Percentiles rank a stretch among this genome's conserved stretches.
Conservation (phyloP, 1,284 basidiomycete species). For the Meira nashicola region DNA sequence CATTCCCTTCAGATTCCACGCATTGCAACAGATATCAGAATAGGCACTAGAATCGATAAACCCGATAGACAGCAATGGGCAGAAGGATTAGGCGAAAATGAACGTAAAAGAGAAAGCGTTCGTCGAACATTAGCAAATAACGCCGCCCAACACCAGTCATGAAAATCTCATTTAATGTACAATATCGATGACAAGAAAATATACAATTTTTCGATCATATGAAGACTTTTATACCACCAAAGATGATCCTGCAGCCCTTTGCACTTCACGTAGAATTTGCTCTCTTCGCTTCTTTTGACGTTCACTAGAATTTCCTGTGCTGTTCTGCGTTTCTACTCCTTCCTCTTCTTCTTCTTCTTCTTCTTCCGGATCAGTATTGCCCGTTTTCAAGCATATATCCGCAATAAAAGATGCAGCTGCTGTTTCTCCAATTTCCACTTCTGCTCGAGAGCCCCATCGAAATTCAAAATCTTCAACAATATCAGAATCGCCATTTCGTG, state of each 20-base stretch:
- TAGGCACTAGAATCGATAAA: constrained; percentile 43
- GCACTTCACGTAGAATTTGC: too few species aligned
- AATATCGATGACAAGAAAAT: too few species aligned
- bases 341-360: neutral
- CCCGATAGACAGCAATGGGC: constrained; percentile 17
- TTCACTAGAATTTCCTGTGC: neutral
- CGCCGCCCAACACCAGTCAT: too few species aligned
- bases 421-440: constrained; percentile 47
- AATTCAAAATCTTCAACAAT: constrained; percentile 44
- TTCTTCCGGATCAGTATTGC: neutral
- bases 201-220: too few species aligned
- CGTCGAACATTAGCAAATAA: constrained; percentile 6
- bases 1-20: constrained; percentile 20
- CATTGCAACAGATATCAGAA: constrained; percentile 51
- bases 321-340: neutral
- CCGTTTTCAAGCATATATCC: constrained; percentile 20
- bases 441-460: constrained; percentile 50
- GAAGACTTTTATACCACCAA: too few species aligned
- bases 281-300: neutral
- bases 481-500: constrained; percentile 10
- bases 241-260: too few species aligned
- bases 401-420: constrained; percentile 44
- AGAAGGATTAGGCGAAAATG: constrained; percentile 40
- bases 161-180: too few species aligned
- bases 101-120: constrained; percentile 50